Evolutionary conservation across 2,329 filamentous ascomycete genomes (phyloP), one percentile per base, ranked within the genome.

Genomic region (Delphinella strobiligena): DNA sequence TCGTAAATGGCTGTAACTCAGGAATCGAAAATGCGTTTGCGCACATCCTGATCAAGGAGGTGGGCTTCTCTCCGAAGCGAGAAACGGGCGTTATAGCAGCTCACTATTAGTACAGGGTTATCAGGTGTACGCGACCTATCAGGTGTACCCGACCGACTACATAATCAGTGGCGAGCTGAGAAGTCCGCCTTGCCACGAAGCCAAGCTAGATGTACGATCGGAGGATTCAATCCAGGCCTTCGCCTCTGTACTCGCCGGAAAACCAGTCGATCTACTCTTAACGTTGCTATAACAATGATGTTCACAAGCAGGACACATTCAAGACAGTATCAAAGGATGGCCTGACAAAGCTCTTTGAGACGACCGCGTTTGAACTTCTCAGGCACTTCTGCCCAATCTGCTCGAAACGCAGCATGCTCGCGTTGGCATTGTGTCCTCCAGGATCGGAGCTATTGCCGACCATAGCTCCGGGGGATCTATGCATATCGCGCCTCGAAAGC

Each of bases 401-500:
- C 47, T 61, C 17, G 45, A 47, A 7, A 49, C 45, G 2, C 32
- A 49, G 1, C 45, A 46, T 9, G 57, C 63, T 2, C 51, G 55
- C 16, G 53, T 67, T 4, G 63, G 56, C 2, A 62, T 65, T 37
- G 59, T 68, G 32, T 63, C 58, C 31, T 61, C 55, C 19, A 58
- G 66, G 14, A 61, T 68, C 4, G 64, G 63, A 5, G 58, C 53
- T 29, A 62, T 69, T 16, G 54, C 49, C 9, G 63, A 67, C 42
- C 68, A 68, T 41, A 50, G 43, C 35, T 55, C 55, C 1, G 64
- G 66, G 8, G 64, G 5, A 50, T 45, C 24, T 68, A 68, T 36
- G 60, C 63, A 2, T 68, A 68, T 38, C 60, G 65, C 2, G 55
- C 58, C 2, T 60, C 53, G 9, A 68, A 67, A 46, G 60, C 66